phyloP scores from a whole-genome alignment of 495 filamentous ascomycete genomes.

The Filosporella fistucella region DNA sequence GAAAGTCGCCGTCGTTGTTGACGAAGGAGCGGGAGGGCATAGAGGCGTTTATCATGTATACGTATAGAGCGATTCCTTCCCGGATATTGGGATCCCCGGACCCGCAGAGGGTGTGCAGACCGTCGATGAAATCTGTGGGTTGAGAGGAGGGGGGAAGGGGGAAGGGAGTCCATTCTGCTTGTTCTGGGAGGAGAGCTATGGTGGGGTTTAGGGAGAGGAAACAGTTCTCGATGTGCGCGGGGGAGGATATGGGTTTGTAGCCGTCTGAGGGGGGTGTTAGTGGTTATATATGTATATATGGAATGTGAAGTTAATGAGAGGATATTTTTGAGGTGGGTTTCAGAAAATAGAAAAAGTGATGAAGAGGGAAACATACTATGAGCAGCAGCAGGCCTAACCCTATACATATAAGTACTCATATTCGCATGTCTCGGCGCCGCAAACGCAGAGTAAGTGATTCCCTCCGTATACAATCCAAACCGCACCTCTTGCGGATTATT shows the following conservation, averaged over 20 bases:
- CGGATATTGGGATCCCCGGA: slow-evolving; percentile 67
- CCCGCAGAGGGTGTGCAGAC: slow-evolving; percentile 58
- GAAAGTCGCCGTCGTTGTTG: slow-evolving; percentile 65
- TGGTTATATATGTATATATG: background rate
- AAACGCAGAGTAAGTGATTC: slow-evolving; percentile 70
- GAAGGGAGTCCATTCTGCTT: slow-evolving; percentile 69
- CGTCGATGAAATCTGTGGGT: slow-evolving; percentile 59
- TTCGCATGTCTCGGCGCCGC: slow-evolving; percentile 65
- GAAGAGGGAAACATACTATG: slow-evolving; percentile 37
- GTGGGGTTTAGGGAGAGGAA: slow-evolving; percentile 2
- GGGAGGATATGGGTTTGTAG: slow-evolving; percentile 40
- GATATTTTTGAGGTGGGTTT: no score
- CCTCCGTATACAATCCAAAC: slow-evolving; percentile 67
- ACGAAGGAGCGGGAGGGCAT: slow-evolving; percentile 66
- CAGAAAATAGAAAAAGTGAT: no score
- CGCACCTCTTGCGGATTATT: slow-evolving; percentile 66
- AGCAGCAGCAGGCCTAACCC: slow-evolving; percentile 59
- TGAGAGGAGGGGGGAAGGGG: slow-evolving; percentile 40
- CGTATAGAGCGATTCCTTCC: slow-evolving; percentile 58
- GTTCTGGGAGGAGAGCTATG: slow-evolving; percentile 52
- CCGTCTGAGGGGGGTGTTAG: slow-evolving; percentile 13
- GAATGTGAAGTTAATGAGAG: no score
- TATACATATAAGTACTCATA: slow-evolving; percentile 68
- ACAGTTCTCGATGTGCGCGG: slow-evolving; percentile 15
- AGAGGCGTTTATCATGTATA: slow-evolving; percentile 59